Conservation (phyloP, 768 basidiomycete genomes). For the Naganishia kalamii region DNA sequence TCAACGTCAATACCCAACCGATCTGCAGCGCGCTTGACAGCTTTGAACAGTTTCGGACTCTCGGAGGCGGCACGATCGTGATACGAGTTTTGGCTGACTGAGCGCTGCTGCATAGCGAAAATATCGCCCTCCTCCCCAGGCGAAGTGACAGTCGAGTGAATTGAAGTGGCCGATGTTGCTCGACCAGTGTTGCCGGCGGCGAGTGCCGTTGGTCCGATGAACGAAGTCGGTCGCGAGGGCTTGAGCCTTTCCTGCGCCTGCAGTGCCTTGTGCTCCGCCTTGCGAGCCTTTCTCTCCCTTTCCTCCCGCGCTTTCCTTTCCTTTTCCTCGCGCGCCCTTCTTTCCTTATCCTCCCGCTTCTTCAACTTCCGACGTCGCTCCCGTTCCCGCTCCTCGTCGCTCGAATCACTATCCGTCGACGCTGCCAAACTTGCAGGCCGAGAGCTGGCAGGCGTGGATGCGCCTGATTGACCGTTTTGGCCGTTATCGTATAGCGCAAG, state of each 20-base stretch:
- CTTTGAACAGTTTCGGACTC: constrained; percentile 16
- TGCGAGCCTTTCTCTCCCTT: constrained; percentile 3
- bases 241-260: not conserved
- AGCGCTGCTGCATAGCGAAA: constrained; percentile 1
- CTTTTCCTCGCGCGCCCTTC: constrained; percentile 20
- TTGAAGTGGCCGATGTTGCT: not conserved
- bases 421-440: constrained; percentile 36
- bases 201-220: not conserved
- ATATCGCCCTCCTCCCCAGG: not conserved
- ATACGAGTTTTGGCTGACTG: constrained; percentile 6
- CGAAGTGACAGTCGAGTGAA: not conserved
- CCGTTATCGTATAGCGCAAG: constrained; percentile 57
- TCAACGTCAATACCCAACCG: constrained; percentile 27
- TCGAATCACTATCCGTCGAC: constrained; percentile 27
- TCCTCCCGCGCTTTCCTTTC: constrained; percentile 14
- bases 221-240: constrained; percentile 2
- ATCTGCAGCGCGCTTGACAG: constrained; percentile 24
- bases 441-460: constrained; percentile 40
- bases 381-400: constrained; percentile 34
- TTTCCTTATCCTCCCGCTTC: constrained; percentile 32
- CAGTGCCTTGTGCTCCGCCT: not conserved
- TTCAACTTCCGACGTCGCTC: constrained; percentile 28
- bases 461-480: constrained; percentile 31
- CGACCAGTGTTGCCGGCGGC: not conserved
- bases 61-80: not conserved